Conservation (phyloP, 1,284 basidiomycete genomes). For the Boletus semigastroideus region DNA sequence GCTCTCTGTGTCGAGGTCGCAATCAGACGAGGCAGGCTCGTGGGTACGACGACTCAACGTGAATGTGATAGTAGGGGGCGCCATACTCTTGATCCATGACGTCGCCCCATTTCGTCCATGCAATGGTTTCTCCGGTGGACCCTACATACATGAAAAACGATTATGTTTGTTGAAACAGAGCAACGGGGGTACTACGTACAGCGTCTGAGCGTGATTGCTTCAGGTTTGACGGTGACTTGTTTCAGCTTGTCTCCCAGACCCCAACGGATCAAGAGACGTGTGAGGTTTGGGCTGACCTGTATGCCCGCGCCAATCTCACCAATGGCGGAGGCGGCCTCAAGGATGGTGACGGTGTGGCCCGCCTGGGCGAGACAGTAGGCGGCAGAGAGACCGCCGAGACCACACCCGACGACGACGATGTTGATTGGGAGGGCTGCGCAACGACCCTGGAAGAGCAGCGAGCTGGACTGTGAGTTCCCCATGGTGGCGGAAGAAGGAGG, state of each 20-base stretch:
- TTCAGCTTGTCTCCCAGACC: slow-evolving; percentile 46
- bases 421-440: slow-evolving; percentile 34
- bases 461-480: neutral
- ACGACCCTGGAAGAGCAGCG: slow-evolving; percentile 28
- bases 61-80: slow-evolving; percentile 55
- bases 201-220: slow-evolving; percentile 44
- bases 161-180: neutral
- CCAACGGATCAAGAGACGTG: slow-evolving; percentile 51
- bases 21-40: neutral
- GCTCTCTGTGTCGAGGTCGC: slow-evolving; percentile 39
- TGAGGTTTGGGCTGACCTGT: slow-evolving; percentile 48
- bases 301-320: slow-evolving; percentile 51
- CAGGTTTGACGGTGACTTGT: slow-evolving; percentile 42
- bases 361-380: slow-evolving; percentile 47
- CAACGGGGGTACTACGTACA: slow-evolving; percentile 34
- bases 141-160: slow-evolving; percentile 24
- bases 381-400: slow-evolving; percentile 50
- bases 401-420: slow-evolving; percentile 51
- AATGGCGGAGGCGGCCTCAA: slow-evolving; percentile 39
- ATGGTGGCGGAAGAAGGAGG: slow-evolving; percentile 11
- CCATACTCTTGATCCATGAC: slow-evolving; percentile 43
- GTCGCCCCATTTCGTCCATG: slow-evolving; percentile 44
- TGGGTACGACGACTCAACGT: slow-evolving; percentile 30
- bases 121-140: slow-evolving; percentile 44
- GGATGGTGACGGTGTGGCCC: slow-evolving; percentile 50